Conservation (phyloP, 345 rosid genomes). For the Eucalyptus camaldulensis region DNA sequence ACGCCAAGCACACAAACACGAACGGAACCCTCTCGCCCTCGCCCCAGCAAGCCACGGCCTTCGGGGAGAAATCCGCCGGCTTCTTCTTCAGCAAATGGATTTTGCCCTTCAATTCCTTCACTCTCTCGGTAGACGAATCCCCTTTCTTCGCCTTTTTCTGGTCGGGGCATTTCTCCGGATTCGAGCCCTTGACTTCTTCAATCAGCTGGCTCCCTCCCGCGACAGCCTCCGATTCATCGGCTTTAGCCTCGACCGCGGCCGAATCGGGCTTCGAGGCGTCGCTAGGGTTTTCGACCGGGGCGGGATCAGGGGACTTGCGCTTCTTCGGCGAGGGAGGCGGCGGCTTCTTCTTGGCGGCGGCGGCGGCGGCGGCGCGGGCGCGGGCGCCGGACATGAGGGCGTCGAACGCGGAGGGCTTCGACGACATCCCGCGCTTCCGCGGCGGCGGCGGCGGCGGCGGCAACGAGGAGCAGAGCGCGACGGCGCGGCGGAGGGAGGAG, state of each 20-base stretch:
- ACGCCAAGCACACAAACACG: constrained; percentile 49
- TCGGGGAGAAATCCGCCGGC: constrained; percentile 50
- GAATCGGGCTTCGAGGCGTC: not conserved
- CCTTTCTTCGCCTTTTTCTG: not conserved
- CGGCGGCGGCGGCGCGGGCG: constrained; percentile 34
- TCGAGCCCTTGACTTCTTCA: not conserved
- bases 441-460: not conserved
- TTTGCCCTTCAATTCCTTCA: constrained; percentile 42
- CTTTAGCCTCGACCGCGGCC: not conserved
- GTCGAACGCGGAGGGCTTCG: constrained; percentile 76
- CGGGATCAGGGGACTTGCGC: constrained; percentile 3
- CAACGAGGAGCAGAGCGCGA: not conserved
- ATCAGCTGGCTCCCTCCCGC: not conserved
- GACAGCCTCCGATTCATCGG: not conserved
- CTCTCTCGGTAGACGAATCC: constrained; percentile 4
- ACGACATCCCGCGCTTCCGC: constrained; percentile 17
- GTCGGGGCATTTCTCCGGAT: not conserved
- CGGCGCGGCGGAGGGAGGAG: not conserved
- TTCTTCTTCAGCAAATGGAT: constrained; percentile 53
- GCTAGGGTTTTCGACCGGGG: not conserved
- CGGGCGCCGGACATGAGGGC: constrained; percentile 81
- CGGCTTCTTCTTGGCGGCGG: constrained; percentile 38
- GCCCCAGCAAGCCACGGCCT: constrained; percentile 47
- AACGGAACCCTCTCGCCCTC: constrained; percentile 79
- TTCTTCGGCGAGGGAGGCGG: constrained; percentile 10